Base-by-base conservation (phyloP, 2,329 filamentous ascomycete genomes). In the Elsinoe ampelina region DNA sequence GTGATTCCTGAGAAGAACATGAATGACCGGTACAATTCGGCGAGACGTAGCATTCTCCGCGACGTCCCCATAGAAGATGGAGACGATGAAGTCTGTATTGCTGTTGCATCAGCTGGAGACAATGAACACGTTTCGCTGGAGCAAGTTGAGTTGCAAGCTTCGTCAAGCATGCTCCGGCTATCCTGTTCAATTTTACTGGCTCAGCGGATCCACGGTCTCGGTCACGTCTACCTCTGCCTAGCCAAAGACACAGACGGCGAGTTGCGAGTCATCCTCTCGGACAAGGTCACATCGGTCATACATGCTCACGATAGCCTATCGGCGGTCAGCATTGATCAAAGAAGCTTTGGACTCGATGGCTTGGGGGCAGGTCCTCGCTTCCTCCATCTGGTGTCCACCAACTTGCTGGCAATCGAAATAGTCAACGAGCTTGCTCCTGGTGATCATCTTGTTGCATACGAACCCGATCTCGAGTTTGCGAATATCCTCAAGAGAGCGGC, bases 11-110 rank as follows among this genome's bases (percentile, higher is more conserved):
- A 63, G 42, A 7, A 17, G 39, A 60, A 61, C 52, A 61, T 42
- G 19, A 66, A 67, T 51, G 57, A 62, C 17, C 62, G 65, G 2
- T 62, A 62, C 36, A 67, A 67, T 41, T 63, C 65, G 11, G 58
- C 60, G 32, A 58, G 58, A 35, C 63, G 64, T 10, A 52, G 55
- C 15, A 63, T 65, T 35, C 58, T 51, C 47, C 41, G 19, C n/a
- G 19, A 15, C 3, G n/a, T 17, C 4, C 36, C 36, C 36, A 4
- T 38, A 38, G 36, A 38, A 10, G 36, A 38, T 8, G 15, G 36
- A 10, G 19, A 20, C 19, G 19, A 15, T 19, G 11, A 15, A 11
- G 19, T 15, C 19, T 20, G 19, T 11, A 19, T 20, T 11, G 19
- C 13, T 19, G 17, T 43, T 20, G 19, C n/a, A 20, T 15, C 13